Evolutionary conservation across 192 early-diverging fungal genomes (phyloP).

Genomic region (Pilaira anomala): DNA sequence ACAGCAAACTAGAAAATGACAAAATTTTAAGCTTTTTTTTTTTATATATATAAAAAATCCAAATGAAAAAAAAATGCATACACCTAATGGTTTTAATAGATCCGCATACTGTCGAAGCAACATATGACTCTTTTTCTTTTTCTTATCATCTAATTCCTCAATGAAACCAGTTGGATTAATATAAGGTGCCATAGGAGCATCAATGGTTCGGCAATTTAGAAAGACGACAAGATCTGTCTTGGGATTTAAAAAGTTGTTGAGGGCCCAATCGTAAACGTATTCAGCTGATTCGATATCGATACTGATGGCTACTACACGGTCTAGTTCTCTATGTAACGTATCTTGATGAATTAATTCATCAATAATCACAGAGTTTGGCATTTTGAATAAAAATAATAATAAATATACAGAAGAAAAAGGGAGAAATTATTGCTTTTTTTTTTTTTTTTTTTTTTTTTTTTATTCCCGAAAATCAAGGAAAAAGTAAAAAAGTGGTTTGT

Average conservation of each 20-base stretch:
- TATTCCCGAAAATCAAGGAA: no score
- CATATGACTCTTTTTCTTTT: conserved; percentile 19
- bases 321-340: conserved; percentile 6
- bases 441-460: no score
- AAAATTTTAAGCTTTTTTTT: neutral
- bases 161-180: conserved; percentile 21
- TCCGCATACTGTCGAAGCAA: conserved; percentile 20
- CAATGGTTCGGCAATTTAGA: conserved; percentile 15
- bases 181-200: conserved; percentile 25
- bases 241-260: conserved; percentile 28
- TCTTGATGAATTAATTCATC: conserved; percentile 2
- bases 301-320: conserved; percentile 15
- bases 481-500: no score
- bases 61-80: neutral
- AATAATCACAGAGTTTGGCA: neutral
- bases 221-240: conserved; percentile 27
- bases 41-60: neutral
- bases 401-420: no score
- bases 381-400: neutral
- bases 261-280: conserved; percentile 33
- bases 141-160: conserved; percentile 20
- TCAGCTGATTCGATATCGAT: conserved; percentile 27
- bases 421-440: no score
- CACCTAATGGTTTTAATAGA: conserved; percentile 12
- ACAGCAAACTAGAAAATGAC: conserved; percentile 24